phyloP scores from a whole-genome alignment of 75 land plant species.

The Selaginella tamariscina region DNA sequence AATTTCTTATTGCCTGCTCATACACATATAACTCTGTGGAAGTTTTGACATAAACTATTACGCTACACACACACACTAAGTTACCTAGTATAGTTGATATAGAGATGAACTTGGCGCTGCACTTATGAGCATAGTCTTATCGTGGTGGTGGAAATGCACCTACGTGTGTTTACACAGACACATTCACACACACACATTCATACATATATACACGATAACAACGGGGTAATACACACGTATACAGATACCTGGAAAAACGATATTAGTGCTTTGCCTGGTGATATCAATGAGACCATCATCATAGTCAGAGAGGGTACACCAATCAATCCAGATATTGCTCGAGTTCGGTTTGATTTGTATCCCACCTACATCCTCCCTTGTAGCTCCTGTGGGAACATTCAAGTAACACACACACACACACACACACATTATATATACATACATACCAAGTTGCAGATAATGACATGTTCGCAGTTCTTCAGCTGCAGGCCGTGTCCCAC shows the following conservation, averaged over 20 bases:
- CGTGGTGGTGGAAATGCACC: constrained; percentile 72
- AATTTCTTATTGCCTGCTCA: no score
- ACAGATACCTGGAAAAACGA: constrained; percentile 84
- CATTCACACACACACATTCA: no score
- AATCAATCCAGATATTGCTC: constrained; percentile 91
- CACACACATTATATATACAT: no score
- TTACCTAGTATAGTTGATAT: constrained; percentile 96
- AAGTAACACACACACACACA: no score
- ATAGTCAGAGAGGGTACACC: constrained; percentile 72
- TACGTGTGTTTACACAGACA: no score
- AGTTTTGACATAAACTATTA: no score
- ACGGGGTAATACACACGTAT: no score
- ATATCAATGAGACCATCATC: constrained; percentile 97
- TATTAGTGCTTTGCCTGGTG: constrained; percentile 76
- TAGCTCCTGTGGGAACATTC: constrained; percentile 88
- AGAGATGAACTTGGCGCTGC: constrained; percentile 85
- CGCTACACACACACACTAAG: no score
- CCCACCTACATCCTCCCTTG: constrained; percentile 92
- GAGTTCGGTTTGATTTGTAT: constrained; percentile 92
- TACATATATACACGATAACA: no score
- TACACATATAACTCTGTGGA: no score
- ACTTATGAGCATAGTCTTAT: constrained; percentile 91
- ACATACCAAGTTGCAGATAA: constrained; percentile 78
- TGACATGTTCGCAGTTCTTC: constrained; percentile 90
- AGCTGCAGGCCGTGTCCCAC: constrained; percentile 85